phyloP scores from a whole-genome alignment of 148 eudicot genomes.

The Beta vulgaris region DNA sequence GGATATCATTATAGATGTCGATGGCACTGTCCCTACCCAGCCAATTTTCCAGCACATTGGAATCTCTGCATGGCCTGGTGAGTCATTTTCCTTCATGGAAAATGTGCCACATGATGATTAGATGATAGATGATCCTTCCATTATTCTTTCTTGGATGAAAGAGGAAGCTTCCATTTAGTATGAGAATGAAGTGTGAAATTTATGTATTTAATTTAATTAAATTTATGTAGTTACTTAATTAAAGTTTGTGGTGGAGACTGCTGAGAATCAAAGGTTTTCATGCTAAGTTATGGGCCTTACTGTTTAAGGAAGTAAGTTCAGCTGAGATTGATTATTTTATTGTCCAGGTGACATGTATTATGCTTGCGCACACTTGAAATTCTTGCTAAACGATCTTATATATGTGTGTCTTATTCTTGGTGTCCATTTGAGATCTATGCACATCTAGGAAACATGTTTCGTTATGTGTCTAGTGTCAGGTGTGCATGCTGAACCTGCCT shows the following conservation, averaged over 20 bases:
- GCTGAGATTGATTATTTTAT: no score
- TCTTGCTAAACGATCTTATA: no score
- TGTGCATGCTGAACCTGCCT: no score
- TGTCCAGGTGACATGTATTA: no score
- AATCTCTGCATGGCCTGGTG: conserved; percentile 90
- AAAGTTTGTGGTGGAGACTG: no score
- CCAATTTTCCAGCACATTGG: conserved; percentile 81
- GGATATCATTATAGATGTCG: conserved; percentile 70
- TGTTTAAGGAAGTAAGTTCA: neutral
- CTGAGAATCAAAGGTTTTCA: neutral
- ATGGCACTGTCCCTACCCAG: conserved; percentile 76
- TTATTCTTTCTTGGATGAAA: neutral
- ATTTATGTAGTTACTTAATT: no score
- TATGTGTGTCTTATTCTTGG: no score
- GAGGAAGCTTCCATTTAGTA: neutral
- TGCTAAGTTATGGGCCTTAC: neutral
- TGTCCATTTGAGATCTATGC: no score
- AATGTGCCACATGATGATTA: neutral
- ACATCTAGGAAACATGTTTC: no score
- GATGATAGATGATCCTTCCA: neutral
- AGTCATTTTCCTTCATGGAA: conserved; percentile 23
- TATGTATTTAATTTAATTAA: neutral
- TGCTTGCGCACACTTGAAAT: no score
- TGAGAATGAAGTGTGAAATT: neutral
- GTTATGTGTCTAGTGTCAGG: no score